Percentiles rank a stretch among this genome's conserved stretches.
Evolutionary conservation across 2,329 filamentous ascomycete genomes (phyloP).

Genomic region (Hirsutella minnesotensis): DNA sequence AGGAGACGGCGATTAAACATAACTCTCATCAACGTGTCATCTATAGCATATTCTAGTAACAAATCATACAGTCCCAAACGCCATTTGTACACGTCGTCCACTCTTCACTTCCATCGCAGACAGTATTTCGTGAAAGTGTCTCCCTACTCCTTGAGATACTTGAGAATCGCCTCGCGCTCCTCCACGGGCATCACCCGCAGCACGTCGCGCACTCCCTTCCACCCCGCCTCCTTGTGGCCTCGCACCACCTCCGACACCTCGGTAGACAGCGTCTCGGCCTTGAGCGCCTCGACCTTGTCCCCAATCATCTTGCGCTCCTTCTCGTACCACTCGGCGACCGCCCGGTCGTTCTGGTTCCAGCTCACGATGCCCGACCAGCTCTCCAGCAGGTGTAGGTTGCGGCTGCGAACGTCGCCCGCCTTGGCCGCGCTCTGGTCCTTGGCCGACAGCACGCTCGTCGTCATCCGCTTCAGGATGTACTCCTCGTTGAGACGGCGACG

Average conservation of each 20-base stretch:
- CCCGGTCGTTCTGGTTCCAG: constrained; percentile 68
- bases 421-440: constrained; percentile 23
- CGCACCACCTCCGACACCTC: constrained; percentile 34
- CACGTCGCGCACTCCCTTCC: constrained; percentile 80
- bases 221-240: constrained; percentile 49
- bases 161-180: constrained; percentile 75
- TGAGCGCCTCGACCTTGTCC: constrained; percentile 74
- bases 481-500: constrained; percentile 95
- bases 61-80: background rate
- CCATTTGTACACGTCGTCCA: too few relatives aligned
- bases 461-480: constrained; percentile 88
- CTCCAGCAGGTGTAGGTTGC: constrained; percentile 63
- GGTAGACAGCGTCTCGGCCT: constrained; percentile 53
- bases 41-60: too few relatives aligned
- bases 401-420: constrained; percentile 43
- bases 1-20: too few relatives aligned
- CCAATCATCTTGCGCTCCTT: constrained; percentile 76
- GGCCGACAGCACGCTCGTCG: constrained; percentile 24
- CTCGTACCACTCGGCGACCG: constrained; percentile 92
- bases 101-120: too few relatives aligned
- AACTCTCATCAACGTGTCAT: too few relatives aligned
- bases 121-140: too few relatives aligned
- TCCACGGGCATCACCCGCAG: constrained; percentile 76
- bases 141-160: constrained; percentile 38
- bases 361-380: constrained; percentile 72